These are phyloP conservation scores for Nicotiana knightiana DNA, from an alignment of 257 asterid genomes.

Conservation along the genomic window DNA sequence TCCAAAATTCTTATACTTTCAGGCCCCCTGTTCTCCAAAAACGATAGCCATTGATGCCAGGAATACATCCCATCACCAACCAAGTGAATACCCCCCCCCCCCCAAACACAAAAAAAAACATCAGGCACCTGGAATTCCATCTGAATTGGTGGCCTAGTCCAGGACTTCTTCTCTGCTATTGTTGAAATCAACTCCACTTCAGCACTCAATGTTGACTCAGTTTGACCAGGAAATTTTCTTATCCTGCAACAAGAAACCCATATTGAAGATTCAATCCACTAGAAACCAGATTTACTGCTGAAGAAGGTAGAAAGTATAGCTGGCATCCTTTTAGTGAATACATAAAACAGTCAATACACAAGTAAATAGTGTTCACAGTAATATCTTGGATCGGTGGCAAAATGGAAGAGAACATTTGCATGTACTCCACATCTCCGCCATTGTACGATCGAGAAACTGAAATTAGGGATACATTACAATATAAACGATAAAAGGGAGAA, in stretches of 20 bases:
- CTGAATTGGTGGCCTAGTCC: slow-evolving; percentile 99
- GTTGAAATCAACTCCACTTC: slow-evolving; percentile 97
- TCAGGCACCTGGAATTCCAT: slow-evolving; percentile 94
- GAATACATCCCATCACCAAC: not conserved
- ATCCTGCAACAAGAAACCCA: slow-evolving; percentile 50
- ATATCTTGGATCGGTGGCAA: not conserved
- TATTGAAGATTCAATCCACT: not conserved
- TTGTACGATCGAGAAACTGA: not conserved
- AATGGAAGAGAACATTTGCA: not conserved
- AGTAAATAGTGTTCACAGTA: not conserved
- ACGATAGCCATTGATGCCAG: not conserved
- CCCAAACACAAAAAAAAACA: not conserved
- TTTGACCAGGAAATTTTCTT: slow-evolving; percentile 97
- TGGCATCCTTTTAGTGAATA: not conserved
- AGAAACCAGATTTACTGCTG: not conserved
- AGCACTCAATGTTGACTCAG: slow-evolving; percentile 97
- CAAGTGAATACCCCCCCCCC: not conserved
- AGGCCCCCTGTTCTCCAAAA: not conserved
- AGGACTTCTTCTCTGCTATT: slow-evolving; percentile 89
- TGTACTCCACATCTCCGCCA: not conserved
- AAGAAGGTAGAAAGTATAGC: not conserved
- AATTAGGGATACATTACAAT: not conserved
- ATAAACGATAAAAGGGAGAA: not conserved
- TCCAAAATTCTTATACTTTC: not conserved
- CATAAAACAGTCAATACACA: not conserved